These are phyloP conservation scores for Penicillium soppii DNA, from an alignment of 495 filamentous ascomycete genomes.

Conservation along the genomic window DNA sequence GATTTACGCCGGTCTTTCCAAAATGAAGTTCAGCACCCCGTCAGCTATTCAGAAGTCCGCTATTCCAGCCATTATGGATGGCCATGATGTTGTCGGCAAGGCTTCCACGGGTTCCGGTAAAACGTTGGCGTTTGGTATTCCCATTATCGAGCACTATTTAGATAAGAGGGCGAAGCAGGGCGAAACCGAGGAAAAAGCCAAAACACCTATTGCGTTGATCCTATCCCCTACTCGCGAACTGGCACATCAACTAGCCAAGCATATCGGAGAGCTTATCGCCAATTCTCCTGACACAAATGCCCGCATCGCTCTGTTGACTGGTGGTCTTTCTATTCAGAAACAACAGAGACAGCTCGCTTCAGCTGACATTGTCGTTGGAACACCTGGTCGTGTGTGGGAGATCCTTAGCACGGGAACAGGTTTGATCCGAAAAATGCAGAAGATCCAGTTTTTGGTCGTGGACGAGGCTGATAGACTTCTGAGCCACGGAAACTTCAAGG, in stretches of 20 bases:
- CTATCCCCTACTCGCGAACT: constrained; percentile 90
- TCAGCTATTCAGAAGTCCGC: constrained; percentile 74
- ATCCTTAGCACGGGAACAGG: constrained; percentile 69
- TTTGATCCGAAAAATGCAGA: constrained; percentile 60
- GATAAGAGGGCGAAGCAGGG: constrained; percentile 24
- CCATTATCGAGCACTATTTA: constrained; percentile 50
- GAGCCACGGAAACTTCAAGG: constrained; percentile 92
- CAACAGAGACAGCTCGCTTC: constrained; percentile 74
- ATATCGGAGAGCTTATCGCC: constrained; percentile 70
- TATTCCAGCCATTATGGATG: constrained; percentile 79
- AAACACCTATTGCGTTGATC: constrained; percentile 74
- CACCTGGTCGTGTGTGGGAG: constrained; percentile 93
- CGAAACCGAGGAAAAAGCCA: constrained; percentile 22
- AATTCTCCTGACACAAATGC: constrained; percentile 56
- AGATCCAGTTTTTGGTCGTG: constrained; percentile 79
- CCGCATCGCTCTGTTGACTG: constrained; percentile 79
- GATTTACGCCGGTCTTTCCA: constrained; percentile 70
- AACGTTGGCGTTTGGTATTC: constrained; percentile 85
- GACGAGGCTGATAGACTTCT: constrained; percentile 94
- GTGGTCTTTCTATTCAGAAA: constrained; percentile 88
- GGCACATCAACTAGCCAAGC: constrained; percentile 82
- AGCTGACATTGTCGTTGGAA: constrained; percentile 88
- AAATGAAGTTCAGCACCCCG: constrained; percentile 74
- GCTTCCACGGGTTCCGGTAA: constrained; percentile 97
- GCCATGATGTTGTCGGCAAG: constrained; percentile 89